Evolutionary conservation across 805 yeast genomes (phyloP).

Genomic region (Tetrapisispora namnaoensis): DNA sequence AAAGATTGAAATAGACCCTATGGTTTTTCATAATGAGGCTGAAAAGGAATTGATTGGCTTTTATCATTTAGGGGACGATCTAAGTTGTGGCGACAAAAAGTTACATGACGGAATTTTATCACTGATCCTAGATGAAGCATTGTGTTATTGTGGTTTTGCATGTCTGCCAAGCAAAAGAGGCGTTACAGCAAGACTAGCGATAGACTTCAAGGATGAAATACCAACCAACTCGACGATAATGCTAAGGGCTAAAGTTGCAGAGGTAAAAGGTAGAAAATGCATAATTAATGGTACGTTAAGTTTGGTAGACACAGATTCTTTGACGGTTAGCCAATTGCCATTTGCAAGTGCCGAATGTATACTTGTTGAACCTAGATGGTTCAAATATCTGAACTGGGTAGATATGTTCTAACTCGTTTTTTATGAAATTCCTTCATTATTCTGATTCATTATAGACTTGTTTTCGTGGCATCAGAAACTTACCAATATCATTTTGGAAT

Average conservation of each 20-base stretch:
- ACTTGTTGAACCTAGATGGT: slow-evolving; percentile 84
- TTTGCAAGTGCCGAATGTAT: slow-evolving; percentile 60
- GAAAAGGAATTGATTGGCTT: slow-evolving; percentile 51
- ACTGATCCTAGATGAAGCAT: slow-evolving; percentile 72
- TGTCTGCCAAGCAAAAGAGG: slow-evolving; percentile 72
- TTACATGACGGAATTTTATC: slow-evolving; percentile 77
- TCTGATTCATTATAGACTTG: no score
- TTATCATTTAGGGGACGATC: slow-evolving; percentile 57
- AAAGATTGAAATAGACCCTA: slow-evolving; percentile 66
- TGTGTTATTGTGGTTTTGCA: slow-evolving; percentile 81
- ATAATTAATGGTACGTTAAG: slow-evolving; percentile 60
- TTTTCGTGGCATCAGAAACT: no score
- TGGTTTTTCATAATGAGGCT: slow-evolving; percentile 44
- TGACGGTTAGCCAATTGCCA: slow-evolving; percentile 4
- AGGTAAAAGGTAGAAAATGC: slow-evolving; percentile 71
- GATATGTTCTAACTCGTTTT: slow-evolving; percentile 19
- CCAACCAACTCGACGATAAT: slow-evolving; percentile 54
- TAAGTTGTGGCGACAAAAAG: slow-evolving; percentile 60
- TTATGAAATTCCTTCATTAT: background rate
- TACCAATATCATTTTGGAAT: no score
- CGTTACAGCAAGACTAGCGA: slow-evolving; percentile 70
- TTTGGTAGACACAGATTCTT: slow-evolving; percentile 1
- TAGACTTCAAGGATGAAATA: slow-evolving; percentile 45
- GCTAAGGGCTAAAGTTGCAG: slow-evolving; percentile 54
- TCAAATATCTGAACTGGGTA: slow-evolving; percentile 55